A percentile compares a stretch with the other conserved stretches of the same genome.
phyloP scores from a whole-genome alignment of 345 rosid genomes.

The Cardiospermum halicacabum region DNA sequence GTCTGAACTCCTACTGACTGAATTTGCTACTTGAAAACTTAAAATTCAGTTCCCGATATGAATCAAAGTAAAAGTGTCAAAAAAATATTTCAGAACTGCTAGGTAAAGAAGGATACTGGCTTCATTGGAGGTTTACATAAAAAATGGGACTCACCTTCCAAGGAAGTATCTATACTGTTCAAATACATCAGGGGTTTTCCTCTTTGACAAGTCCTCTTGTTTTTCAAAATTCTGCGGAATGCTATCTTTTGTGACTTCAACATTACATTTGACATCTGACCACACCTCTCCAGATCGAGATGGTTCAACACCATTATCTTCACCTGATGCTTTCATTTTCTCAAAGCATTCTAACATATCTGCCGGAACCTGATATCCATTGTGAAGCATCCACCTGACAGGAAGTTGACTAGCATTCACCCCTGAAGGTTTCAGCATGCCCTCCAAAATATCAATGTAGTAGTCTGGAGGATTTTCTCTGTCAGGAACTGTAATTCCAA shows the following conservation, averaged over 20 bases:
- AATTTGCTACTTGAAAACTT: not conserved
- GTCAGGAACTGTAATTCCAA: slow-evolving; percentile 86
- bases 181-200: slow-evolving; percentile 61
- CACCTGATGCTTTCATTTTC: slow-evolving; percentile 44
- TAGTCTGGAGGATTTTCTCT: slow-evolving; percentile 97
- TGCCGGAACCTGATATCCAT: slow-evolving; percentile 76
- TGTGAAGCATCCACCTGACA: slow-evolving; percentile 97
- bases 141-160: slow-evolving; percentile 53
- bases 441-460: slow-evolving; percentile 93
- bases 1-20: not conserved
- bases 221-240: slow-evolving; percentile 42
- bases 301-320: slow-evolving; percentile 31
- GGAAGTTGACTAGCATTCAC: slow-evolving; percentile 78
- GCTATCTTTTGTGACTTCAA: slow-evolving; percentile 58
- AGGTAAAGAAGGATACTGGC: not conserved
- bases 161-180: slow-evolving; percentile 85
- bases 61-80: not conserved
- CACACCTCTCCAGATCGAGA: slow-evolving; percentile 83
- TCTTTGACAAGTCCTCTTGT: slow-evolving; percentile 58
- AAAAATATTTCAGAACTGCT: not conserved
- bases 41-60: not conserved
- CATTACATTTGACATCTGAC: slow-evolving; percentile 68
- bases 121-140: not conserved
- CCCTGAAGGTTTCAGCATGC: slow-evolving; percentile 74
- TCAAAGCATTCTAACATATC: slow-evolving; percentile 77